phyloP scores from a whole-genome alignment of 1,284 basidiomycete species.

The Cystobasidium sp. region DNA sequence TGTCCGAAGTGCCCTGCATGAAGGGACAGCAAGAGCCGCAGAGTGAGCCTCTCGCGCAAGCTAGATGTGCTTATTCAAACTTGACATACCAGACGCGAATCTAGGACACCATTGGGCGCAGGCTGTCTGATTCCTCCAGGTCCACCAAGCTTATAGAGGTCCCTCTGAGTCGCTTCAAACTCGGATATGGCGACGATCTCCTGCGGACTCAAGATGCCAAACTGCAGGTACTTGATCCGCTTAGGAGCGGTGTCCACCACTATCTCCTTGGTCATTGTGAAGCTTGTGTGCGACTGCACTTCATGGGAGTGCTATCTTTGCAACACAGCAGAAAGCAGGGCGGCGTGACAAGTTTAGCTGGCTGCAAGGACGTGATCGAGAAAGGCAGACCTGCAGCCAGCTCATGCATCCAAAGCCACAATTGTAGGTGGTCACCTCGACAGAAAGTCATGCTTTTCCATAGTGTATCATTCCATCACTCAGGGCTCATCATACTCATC shows the following conservation, averaged over 20 bases:
- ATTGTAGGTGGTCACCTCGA: too few relatives aligned
- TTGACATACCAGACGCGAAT: constrained; percentile 73
- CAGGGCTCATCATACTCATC: too few relatives aligned
- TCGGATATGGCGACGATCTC: constrained; percentile 92
- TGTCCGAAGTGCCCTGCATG: constrained; percentile 88
- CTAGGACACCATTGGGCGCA: constrained; percentile 87
- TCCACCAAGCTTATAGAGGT: constrained; percentile 64
- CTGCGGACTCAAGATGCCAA: constrained; percentile 86
- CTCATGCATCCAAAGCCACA: too few relatives aligned
- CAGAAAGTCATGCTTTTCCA: too few relatives aligned
- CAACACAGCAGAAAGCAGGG: neutral
- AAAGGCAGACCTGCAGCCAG: too few relatives aligned
- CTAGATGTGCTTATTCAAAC: neutral
- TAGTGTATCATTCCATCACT: too few relatives aligned
- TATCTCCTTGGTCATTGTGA: constrained; percentile 71
- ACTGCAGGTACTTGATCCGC: constrained; percentile 93
- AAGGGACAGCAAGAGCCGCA: neutral
- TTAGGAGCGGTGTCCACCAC: constrained; percentile 87
- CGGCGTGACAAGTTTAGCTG: constrained; percentile 14
- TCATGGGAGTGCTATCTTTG: constrained; percentile 12
- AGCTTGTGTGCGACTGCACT: neutral
- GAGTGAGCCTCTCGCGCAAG: neutral
- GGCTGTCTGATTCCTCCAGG: constrained; percentile 66
- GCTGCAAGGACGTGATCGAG: neutral
- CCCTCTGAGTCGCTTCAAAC: constrained; percentile 88